Conservation (phyloP, 2,329 filamentous ascomycete species). For the Myriosclerotinia curreyana region DNA sequence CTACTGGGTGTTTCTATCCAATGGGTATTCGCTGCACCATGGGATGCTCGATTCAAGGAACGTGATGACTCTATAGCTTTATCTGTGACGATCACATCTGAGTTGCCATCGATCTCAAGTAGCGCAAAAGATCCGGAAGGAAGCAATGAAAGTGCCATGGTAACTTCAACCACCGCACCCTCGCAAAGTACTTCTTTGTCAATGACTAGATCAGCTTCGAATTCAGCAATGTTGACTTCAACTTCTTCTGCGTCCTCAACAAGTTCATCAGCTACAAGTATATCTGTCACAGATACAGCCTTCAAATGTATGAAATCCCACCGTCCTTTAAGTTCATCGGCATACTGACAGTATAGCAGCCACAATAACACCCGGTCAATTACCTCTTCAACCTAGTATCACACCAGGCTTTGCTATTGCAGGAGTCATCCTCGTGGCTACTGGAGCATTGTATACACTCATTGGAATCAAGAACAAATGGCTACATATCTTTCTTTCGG, state of each 20-base stretch:
- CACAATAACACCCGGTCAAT: constrained; percentile 43
- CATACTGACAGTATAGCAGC: constrained; percentile 26
- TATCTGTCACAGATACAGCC: neutral
- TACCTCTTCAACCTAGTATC: constrained; percentile 71
- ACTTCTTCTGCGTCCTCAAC: constrained; percentile 1
- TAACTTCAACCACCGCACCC: neutral
- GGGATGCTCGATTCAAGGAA: constrained; percentile 28
- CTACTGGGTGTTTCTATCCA: constrained; percentile 33
- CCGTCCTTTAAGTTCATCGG: neutral
- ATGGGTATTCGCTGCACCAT: constrained; percentile 28
- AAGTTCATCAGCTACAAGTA: constrained; percentile 5
- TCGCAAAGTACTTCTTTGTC: constrained; percentile 8
- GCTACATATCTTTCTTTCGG: constrained; percentile 78
- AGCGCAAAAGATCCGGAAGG: neutral
- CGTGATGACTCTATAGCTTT: constrained; percentile 33
- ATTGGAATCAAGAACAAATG: constrained; percentile 80
- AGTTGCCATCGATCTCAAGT: constrained; percentile 20
- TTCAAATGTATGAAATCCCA: constrained; percentile 17
- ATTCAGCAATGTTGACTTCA: constrained; percentile 9
- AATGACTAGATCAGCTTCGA: constrained; percentile 6
- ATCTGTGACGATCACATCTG: constrained; percentile 27
- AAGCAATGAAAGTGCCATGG: neutral
- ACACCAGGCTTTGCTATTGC: constrained; percentile 80
- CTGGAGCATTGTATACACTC: constrained; percentile 68
- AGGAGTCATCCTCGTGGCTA: constrained; percentile 70